A percentile compares a stretch with the other conserved stretches of the same genome.
Conservation (phyloP, 2,329 filamentous ascomycete species). For the Cladophialophora yegresii region DNA sequence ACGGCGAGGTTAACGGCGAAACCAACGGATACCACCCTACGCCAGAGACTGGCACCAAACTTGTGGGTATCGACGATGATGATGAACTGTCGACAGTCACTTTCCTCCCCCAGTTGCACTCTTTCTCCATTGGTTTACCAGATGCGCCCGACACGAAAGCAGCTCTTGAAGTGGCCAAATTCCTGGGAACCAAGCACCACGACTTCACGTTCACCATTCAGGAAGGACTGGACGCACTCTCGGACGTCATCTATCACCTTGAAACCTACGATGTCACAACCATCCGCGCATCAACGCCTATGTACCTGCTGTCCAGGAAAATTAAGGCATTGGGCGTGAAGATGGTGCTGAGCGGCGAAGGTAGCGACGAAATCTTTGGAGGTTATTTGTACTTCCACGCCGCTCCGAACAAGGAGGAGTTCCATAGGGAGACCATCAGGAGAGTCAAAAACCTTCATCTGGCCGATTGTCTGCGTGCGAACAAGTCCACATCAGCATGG, state of each 20-base stretch:
- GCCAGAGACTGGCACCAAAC: slow-evolving; percentile 63
- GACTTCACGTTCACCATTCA: slow-evolving; percentile 98
- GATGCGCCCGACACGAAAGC: slow-evolving; percentile 90
- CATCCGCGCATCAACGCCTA: slow-evolving; percentile 95
- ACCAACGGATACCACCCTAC: slow-evolving; percentile 43
- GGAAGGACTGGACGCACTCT: slow-evolving; percentile 93
- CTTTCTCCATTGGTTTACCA: slow-evolving; percentile 95
- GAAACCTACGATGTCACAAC: slow-evolving; percentile 98
- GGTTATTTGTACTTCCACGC: slow-evolving; percentile 99
- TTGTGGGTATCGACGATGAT: slow-evolving; percentile 93
- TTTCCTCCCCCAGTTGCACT: slow-evolving; percentile 92
- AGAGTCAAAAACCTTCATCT: slow-evolving; percentile 96
- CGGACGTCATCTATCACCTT: slow-evolving; percentile 96
- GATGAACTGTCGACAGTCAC: slow-evolving; percentile 87
- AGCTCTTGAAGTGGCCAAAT: slow-evolving; percentile 89
- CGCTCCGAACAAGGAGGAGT: slow-evolving; percentile 84
- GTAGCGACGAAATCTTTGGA: slow-evolving; percentile 96
- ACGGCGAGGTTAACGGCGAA: slow-evolving; percentile 39
- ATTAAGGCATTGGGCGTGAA: slow-evolving; percentile 99
- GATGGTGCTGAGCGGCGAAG: slow-evolving; percentile 98
- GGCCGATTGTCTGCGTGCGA: slow-evolving; percentile 93
- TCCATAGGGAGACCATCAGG: slow-evolving; percentile 92
- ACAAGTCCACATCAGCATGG: slow-evolving; percentile 99
- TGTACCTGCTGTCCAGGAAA: slow-evolving; percentile 97
- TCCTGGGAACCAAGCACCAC: slow-evolving; percentile 96